These are phyloP conservation scores for Torrubiella hemipterigena DNA, from an alignment of 2,329 filamentous ascomycete genomes.

Conservation along the genomic window DNA sequence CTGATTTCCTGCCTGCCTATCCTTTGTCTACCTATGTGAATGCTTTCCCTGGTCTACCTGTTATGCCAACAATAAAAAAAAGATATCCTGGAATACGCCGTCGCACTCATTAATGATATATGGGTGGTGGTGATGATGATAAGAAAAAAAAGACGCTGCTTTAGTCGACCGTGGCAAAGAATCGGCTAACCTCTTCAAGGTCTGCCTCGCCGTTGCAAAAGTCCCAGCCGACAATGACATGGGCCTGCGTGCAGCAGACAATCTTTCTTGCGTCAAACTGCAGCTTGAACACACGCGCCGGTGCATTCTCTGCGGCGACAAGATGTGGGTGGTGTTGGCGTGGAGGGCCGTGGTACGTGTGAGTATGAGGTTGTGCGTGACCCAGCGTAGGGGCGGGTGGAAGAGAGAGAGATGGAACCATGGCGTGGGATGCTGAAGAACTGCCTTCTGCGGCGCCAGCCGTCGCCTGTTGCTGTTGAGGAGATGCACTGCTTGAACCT, in stretches of 20 bases:
- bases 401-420: not conserved
- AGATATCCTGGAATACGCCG: no score
- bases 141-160: not conserved
- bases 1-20: no score
- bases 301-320: conserved; percentile 30
- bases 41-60: no score
- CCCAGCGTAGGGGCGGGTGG: not conserved
- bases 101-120: not conserved
- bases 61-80: no score
- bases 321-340: conserved; percentile 31
- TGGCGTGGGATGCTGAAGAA: not conserved
- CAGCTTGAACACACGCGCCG: conserved; percentile 76
- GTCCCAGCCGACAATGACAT: conserved; percentile 92
- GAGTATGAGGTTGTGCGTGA: no score
- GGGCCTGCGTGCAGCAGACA: conserved; percentile 87
- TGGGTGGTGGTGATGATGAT: not conserved
- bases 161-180: conserved; percentile 55
- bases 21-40: no score
- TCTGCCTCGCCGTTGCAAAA: conserved; percentile 82
- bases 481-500: no score
- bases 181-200: conserved; percentile 63
- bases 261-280: conserved; percentile 92
- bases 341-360: conserved; percentile 2
- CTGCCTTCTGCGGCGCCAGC: not conserved
- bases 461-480: no score